Conservation (phyloP, 257 asterid genomes). For the Ajuga chamaepitys region DNA sequence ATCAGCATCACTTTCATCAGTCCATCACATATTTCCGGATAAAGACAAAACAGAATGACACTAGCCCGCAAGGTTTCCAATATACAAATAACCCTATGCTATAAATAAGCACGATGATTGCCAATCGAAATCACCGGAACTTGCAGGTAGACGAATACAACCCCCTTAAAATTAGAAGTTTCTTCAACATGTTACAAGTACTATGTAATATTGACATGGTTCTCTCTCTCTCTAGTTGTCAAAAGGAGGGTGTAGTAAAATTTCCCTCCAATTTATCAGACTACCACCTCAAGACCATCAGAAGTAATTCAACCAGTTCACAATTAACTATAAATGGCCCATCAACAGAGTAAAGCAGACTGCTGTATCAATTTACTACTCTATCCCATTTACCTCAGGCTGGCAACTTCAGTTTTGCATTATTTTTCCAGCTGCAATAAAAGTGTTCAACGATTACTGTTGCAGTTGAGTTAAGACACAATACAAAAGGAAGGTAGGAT, state of each 20-base stretch:
- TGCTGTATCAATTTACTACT: background rate
- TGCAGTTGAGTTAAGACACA: background rate
- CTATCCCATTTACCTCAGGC: slow-evolving; percentile 36
- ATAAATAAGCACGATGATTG: background rate
- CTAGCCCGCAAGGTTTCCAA: background rate
- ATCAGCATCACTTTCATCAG: background rate
- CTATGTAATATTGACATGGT: background rate
- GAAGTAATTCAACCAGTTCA: slow-evolving; percentile 13
- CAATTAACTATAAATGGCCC: background rate
- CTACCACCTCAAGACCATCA: slow-evolving; percentile 12
- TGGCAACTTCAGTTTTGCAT: slow-evolving; percentile 67
- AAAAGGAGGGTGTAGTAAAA: slow-evolving; percentile 1
- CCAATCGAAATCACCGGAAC: background rate
- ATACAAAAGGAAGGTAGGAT: background rate
- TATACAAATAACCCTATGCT: background rate
- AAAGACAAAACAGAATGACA: background rate
- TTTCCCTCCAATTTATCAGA: slow-evolving; percentile 4
- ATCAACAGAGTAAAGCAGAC: background rate
- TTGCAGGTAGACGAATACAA: background rate
- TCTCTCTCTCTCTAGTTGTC: background rate
- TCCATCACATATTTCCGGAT: background rate
- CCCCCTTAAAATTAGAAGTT: background rate
- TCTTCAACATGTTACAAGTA: slow-evolving; percentile 18
- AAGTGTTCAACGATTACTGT: background rate
- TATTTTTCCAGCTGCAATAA: slow-evolving; percentile 70